Evolutionary conservation across 2,329 filamentous ascomycete genomes (phyloP), one percentile per base, ranked within the genome.

Genomic region (Cylindrodendrum hubeiense): DNA sequence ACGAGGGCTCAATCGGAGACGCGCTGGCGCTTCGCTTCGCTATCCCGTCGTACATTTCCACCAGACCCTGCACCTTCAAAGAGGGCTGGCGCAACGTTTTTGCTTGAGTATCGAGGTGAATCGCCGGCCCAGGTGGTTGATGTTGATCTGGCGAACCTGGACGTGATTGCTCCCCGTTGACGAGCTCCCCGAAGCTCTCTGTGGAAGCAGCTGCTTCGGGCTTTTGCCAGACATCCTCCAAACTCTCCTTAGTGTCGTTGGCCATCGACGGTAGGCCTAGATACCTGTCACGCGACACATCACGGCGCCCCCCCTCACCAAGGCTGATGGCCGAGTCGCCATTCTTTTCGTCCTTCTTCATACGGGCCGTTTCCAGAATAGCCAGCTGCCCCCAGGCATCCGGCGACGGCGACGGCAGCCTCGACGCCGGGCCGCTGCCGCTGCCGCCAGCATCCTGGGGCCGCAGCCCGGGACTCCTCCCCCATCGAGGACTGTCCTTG

Each of bases 1-100:
- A 54, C 1, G 68, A 44, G 8, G 72, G 61, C n/a, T 74, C 71
- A 30, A 69, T 49, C 13, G 72, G 72, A 3, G 72, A 74, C 13
- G 43, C 59, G 39, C 67, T 73, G 9, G 54, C 60, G 17, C 44
- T 71, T n/a, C 69, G 61, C 56, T 68, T 79, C 0, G 76, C 69
- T 13, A 87, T 78, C 3, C 81, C 83, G 63, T 89, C 85, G 52
- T 81, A 86, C 77, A 84, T 81, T 22, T 80, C 80, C 33, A 87
- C 85, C 24, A 87, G 75, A 51, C 83, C 82, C 58, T 85, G 83
- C 3, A 87, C 84, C 66, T 84, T 87, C 8, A 82, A 84, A 0
- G 72, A 68, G 5, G 68, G 49, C 55, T 82, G 74, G 37, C 72
- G 67, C 4, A 60, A 63, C n/a, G 60, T 34, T 21, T 67, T 52